Evolutionary conservation across 2,329 filamentous ascomycete genomes (phyloP).

Genomic region (Elsinoe perseae): DNA sequence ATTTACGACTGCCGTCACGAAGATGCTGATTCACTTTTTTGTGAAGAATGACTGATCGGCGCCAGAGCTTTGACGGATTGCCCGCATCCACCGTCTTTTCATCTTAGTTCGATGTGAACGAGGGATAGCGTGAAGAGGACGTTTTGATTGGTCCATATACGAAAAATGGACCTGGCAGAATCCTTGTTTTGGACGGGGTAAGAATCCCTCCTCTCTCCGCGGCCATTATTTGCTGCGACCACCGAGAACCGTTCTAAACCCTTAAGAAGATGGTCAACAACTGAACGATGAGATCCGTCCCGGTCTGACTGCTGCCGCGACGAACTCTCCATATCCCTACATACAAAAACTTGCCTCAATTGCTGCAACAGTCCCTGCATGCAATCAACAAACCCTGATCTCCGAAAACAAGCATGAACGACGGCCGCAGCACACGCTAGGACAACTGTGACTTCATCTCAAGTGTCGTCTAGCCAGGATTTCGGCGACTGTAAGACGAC

Average conservation of each 20-base stretch:
- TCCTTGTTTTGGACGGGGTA: not conserved
- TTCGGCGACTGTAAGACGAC: not conserved
- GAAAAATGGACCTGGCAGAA: not conserved
- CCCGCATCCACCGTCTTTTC: not conserved
- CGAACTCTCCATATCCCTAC: not conserved
- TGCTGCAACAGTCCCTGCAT: not conserved
- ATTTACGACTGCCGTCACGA: not conserved
- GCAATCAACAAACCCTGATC: not conserved
- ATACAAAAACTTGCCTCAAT: not conserved
- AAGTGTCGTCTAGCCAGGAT: not conserved
- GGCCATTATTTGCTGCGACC: not conserved
- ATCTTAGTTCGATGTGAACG: not conserved
- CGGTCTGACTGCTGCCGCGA: not conserved
- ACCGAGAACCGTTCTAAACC: not conserved
- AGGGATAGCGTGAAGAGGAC: not conserved
- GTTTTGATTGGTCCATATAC: not conserved
- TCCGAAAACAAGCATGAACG: not conserved
- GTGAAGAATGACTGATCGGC: not conserved
- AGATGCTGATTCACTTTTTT: not conserved
- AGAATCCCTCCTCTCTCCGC: not conserved
- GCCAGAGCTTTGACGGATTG: not conserved
- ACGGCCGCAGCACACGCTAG: conserved; percentile 14
- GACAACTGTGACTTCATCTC: conserved; percentile 7
- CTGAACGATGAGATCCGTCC: not conserved
- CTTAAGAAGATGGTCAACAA: not conserved